Percentiles rank a stretch among this genome's conserved stretches.
phyloP scores from a whole-genome alignment of 768 basidiomycete genomes.

The Leccinum disarticulatum region DNA sequence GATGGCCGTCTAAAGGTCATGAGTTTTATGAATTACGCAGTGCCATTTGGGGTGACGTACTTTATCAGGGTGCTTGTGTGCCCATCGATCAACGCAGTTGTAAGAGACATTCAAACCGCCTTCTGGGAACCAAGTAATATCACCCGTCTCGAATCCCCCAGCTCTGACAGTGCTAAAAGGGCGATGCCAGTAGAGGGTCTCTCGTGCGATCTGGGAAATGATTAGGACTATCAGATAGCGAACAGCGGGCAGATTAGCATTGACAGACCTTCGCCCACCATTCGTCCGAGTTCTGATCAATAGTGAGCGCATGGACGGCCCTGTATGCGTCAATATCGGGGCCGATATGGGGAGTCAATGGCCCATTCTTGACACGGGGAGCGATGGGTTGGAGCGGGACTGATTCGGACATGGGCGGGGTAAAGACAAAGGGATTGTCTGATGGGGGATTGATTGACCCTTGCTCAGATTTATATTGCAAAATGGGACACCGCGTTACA shows the following conservation, averaged over 20 bases:
- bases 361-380: conserved; percentile 62
- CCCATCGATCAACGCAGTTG: conserved; percentile 98
- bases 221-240: neutral
- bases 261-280: conserved; percentile 84
- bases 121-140: conserved; percentile 96
- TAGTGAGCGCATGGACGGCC: conserved; percentile 61
- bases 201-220: conserved; percentile 56
- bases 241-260: neutral
- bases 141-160: conserved; percentile 81
- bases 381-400: conserved; percentile 69
- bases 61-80: conserved; percentile 83
- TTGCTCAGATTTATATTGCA: conserved; percentile 18
- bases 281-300: conserved; percentile 74
- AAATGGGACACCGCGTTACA: conserved; percentile 2
- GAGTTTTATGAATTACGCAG: neutral
- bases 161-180: conserved; percentile 86
- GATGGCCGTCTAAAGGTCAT: conserved; percentile 70
- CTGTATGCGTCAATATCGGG: conserved; percentile 78
- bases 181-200: conserved; percentile 82
- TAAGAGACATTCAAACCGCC: conserved; percentile 91
- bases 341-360: conserved; percentile 73
- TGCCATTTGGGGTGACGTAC: conserved; percentile 34
- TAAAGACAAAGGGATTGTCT: neutral
- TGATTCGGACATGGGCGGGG: conserved; percentile 41
- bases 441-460: neutral